Conservation (phyloP, 306 rosid species). For the Sophora flavescens region DNA sequence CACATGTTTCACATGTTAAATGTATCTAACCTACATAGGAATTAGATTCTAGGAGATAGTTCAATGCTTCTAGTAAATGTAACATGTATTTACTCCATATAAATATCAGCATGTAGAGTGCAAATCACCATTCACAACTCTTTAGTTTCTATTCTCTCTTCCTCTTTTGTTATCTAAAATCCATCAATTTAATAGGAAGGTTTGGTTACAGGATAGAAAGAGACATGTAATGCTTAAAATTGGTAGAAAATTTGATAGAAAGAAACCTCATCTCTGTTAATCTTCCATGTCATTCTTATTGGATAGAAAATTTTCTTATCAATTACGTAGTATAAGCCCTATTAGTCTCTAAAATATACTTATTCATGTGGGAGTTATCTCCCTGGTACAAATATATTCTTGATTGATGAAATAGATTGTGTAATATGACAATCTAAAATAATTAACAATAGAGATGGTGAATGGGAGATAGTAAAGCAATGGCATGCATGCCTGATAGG, state of each 20-base stretch:
- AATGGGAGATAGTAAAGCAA: constrained; percentile 23
- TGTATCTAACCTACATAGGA: too few relatives aligned
- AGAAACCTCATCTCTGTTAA: constrained; percentile 9
- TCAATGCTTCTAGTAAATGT: too few relatives aligned
- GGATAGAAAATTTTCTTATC: constrained; percentile 5
- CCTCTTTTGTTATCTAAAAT: too few relatives aligned
- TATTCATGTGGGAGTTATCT: constrained; percentile 35
- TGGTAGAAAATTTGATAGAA: constrained; percentile 23
- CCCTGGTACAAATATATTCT: constrained; percentile 15
- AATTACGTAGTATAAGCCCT: background rate
- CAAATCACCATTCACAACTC: too few relatives aligned
- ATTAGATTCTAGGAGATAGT: too few relatives aligned
- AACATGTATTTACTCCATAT: too few relatives aligned
- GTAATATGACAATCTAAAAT: background rate
- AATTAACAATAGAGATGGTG: constrained; percentile 3
- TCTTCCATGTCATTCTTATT: constrained; percentile 16
- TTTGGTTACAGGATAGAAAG: constrained; percentile 36
- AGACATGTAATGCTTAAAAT: constrained; percentile 18
- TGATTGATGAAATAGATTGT: constrained; percentile 27
- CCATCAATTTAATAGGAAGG: background rate
- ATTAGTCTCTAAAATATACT: constrained; percentile 31
- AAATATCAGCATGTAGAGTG: too few relatives aligned
- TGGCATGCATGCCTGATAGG: constrained; percentile 36
- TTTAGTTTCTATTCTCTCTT: too few relatives aligned
- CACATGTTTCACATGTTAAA: too few relatives aligned